These are phyloP conservation scores for Raphanus sativus DNA, from an alignment of 345 rosid genomes.

Conservation along the genomic window DNA sequence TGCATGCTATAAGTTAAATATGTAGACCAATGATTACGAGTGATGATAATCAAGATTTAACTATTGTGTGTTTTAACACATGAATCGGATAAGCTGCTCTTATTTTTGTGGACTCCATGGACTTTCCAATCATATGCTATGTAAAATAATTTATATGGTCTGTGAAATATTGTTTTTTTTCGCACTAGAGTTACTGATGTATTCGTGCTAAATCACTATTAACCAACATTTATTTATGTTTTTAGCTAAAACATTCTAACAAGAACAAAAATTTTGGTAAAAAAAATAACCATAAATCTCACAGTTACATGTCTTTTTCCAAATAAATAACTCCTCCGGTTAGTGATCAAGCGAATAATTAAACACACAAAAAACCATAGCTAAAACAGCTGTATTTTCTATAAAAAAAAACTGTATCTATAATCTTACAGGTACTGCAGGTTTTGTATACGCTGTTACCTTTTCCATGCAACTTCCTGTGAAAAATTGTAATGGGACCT, in stretches of 20 bases:
- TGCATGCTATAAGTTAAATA: background rate
- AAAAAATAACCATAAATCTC: background rate
- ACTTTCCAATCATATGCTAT: background rate
- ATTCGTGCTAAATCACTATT: background rate
- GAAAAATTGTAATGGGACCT: slow-evolving; percentile 30
- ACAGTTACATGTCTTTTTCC: background rate
- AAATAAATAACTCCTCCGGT: background rate
- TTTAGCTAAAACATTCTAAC: background rate
- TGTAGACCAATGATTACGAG: slow-evolving; percentile 19
- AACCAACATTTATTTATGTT: background rate
- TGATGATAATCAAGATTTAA: background rate
- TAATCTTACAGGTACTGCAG: background rate
- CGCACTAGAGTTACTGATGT: background rate
- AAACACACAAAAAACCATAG: background rate
- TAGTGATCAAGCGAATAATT: background rate
- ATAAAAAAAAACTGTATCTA: background rate
- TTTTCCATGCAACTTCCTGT: slow-evolving; percentile 25
- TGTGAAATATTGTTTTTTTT: background rate
- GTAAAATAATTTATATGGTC: background rate
- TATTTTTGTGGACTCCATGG: background rate
- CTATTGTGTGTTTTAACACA: background rate
- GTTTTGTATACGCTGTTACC: background rate
- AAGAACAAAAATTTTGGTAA: background rate
- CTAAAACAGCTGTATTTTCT: background rate
- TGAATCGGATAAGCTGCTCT: background rate